Evolutionary conservation across 2,329 filamentous ascomycete species (phyloP).

Genomic region (Celoporthe dispersa): DNA sequence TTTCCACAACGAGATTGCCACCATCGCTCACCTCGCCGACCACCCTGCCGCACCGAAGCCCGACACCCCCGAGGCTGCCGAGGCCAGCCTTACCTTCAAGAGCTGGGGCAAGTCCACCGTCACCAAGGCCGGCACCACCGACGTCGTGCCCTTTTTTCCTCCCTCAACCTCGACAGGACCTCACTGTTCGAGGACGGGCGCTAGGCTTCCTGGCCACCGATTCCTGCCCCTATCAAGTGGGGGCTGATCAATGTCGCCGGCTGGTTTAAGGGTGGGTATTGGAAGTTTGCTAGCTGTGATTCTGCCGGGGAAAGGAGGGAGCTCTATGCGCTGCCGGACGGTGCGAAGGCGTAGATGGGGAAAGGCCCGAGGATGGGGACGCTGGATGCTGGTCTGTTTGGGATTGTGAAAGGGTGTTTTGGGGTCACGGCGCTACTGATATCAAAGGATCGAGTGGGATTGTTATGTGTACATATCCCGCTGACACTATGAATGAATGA

Average conservation of each 20-base stretch:
- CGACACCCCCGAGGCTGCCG: constrained; percentile 49
- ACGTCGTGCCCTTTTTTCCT: constrained; percentile 68
- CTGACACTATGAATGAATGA: background rate
- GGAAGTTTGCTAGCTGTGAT: constrained; percentile 69
- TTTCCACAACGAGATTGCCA: constrained; percentile 60
- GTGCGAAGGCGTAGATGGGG: background rate
- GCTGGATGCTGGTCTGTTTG: background rate
- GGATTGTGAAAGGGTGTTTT: background rate
- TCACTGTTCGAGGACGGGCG: constrained; percentile 56
- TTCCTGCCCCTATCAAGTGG: constrained; percentile 64
- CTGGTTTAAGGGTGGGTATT: constrained; percentile 59
- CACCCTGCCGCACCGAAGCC: constrained; percentile 56
- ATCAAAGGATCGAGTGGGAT: background rate
- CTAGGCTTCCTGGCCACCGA: constrained; percentile 68
- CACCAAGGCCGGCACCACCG: constrained; percentile 61
- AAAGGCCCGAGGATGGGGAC: background rate
- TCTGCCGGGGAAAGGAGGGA: constrained; percentile 55
- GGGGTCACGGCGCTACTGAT: background rate
- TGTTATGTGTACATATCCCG: background rate
- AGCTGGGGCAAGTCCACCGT: constrained; percentile 66
- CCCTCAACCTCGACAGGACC: constrained; percentile 64
- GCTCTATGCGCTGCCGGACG: constrained; percentile 52
- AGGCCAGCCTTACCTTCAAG: constrained; percentile 58
- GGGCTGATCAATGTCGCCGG: constrained; percentile 62
- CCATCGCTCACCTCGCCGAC: constrained; percentile 53